Evolutionary conservation across 1,284 basidiomycete genomes (phyloP), one percentile per base, ranked within the genome.

Genomic region (Pseudomicrostroma phylloplanum): DNA sequence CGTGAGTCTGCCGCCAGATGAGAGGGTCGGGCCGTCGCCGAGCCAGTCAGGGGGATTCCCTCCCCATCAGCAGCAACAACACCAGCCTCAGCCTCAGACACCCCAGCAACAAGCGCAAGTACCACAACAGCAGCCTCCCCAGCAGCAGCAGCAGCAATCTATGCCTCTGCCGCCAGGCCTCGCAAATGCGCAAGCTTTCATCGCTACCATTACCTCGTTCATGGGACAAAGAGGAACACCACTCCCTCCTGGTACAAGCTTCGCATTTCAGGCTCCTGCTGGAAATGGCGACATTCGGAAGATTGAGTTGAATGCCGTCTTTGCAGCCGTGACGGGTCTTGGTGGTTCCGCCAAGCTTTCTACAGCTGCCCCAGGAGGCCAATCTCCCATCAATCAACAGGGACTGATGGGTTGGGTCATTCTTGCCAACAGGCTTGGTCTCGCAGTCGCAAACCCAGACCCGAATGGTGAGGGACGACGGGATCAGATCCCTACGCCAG

Each of bases 141-240:
- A 49, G 25, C 58, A 58, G 51, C 40, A 54, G 51, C 19, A n/a
- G 11, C 17, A n/a, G n/a, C 19, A 26, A 43, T 7, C 23, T 6
- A 26, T 30, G 12, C 21, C 51, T 4, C n/a, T 23, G 57, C 42
- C 19, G 9, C 21, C 39, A 21, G 30, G 42, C 30, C 25, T 48
- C n/a, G 17, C 41, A 25, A n/a, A 25, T n/a, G 23, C 53, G 11
- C 46, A 66, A n/a, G 72, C 73, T 54, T 73, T 77, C 58, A 54
- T 71, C 41, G 66, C 64, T 17, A 69, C 69, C 6, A 72, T 77
- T n/a, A 67, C 67, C 26, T 59, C 67, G 48, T 77, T 77, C 46
- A 68, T 76, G 70, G 42, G 57, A 1, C 70, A 72, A 59, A 61
- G 72, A 6, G 74, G 74, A 11, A 70, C 70, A 17, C 67, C 67